These are phyloP conservation scores for Danielia oregonensis DNA, from an alignment of 805 yeast genomes.

Conservation along the genomic window DNA sequence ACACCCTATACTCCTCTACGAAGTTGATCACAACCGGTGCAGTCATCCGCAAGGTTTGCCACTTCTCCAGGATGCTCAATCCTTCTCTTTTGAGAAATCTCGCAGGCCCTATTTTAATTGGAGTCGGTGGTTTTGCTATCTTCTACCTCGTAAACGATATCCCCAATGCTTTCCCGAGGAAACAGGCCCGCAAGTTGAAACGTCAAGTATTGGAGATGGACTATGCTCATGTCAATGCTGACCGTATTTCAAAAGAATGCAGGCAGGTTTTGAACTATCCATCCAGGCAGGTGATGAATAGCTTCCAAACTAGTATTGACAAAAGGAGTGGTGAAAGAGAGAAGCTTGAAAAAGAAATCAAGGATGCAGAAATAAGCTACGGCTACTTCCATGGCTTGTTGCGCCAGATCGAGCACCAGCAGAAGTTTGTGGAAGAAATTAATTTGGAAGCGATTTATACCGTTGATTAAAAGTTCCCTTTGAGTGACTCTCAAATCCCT, in stretches of 20 bases:
- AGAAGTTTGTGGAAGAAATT: slow-evolving; percentile 35
- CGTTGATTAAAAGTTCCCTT: slow-evolving; percentile 34
- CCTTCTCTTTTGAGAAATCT: slow-evolving; percentile 42
- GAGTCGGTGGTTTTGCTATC: slow-evolving; percentile 49
- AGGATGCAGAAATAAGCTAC: slow-evolving; percentile 53
- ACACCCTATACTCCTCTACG: slow-evolving; percentile 37
- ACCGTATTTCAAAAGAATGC: slow-evolving; percentile 76
- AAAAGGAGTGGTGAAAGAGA: slow-evolving; percentile 55
- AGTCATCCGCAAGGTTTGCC: slow-evolving; percentile 34
- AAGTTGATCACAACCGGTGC: slow-evolving; percentile 42
- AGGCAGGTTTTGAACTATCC: slow-evolving; percentile 79
- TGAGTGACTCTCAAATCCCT: no score
- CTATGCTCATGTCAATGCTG: slow-evolving; percentile 74
- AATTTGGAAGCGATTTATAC: slow-evolving; percentile 41
- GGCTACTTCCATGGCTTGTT: slow-evolving; percentile 51
- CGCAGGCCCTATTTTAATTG: slow-evolving; percentile 50
- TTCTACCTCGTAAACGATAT: slow-evolving; percentile 73
- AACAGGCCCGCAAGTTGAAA: slow-evolving; percentile 69
- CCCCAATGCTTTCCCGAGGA: slow-evolving; percentile 85
- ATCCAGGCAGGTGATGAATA: slow-evolving; percentile 71
- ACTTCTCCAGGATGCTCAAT: slow-evolving; percentile 31
- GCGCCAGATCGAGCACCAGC: slow-evolving; percentile 43
- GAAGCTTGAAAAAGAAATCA: slow-evolving; percentile 47
- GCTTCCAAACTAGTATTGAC: slow-evolving; percentile 65
- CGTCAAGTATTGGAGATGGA: slow-evolving; percentile 62